Conservation (phyloP, 1,284 basidiomycete genomes). For the Apiotrichum siamense region DNA sequence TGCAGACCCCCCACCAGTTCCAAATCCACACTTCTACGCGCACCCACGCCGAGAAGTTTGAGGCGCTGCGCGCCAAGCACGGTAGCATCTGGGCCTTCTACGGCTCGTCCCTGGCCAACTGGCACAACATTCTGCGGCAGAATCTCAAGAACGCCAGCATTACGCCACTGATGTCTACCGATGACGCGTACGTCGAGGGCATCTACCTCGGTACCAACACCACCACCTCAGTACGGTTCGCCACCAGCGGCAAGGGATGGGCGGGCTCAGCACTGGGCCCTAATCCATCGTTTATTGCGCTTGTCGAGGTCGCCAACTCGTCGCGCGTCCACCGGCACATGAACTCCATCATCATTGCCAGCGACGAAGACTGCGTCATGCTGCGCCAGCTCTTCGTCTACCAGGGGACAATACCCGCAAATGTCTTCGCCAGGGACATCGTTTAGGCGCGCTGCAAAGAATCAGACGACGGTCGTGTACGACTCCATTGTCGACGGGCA, state of each 20-base stretch:
- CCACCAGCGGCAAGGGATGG: neutral
- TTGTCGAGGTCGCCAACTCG: conserved; percentile 12
- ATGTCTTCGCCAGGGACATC: neutral
- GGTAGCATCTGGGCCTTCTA: conserved; percentile 9
- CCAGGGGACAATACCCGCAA: neutral
- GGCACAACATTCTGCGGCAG: conserved; percentile 15
- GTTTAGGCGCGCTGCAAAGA: neutral
- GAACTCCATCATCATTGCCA: conserved; percentile 1
- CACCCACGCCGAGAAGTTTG: conserved; percentile 9
- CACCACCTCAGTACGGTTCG: neutral
- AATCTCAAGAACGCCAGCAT: conserved; percentile 11
- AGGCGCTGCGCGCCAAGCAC: neutral
- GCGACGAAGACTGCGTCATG: conserved; percentile 11
- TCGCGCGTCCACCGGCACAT: conserved; percentile 6
- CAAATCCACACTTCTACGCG: conserved; percentile 12
- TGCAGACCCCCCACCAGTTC: conserved; percentile 6
- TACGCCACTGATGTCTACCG: conserved; percentile 6
- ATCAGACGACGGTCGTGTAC: conserved; percentile 8
- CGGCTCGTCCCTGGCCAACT: conserved; percentile 6
- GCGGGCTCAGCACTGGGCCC: neutral
- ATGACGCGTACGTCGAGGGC: conserved; percentile 3
- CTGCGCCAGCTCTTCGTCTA: conserved; percentile 13
- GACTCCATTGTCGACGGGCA: conserved; percentile 4
- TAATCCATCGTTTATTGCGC: neutral
- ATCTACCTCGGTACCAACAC: conserved; percentile 1